Evolutionary conservation across 2,329 filamentous ascomycete species (phyloP).

Genomic region (Calonectria pauciramosa): DNA sequence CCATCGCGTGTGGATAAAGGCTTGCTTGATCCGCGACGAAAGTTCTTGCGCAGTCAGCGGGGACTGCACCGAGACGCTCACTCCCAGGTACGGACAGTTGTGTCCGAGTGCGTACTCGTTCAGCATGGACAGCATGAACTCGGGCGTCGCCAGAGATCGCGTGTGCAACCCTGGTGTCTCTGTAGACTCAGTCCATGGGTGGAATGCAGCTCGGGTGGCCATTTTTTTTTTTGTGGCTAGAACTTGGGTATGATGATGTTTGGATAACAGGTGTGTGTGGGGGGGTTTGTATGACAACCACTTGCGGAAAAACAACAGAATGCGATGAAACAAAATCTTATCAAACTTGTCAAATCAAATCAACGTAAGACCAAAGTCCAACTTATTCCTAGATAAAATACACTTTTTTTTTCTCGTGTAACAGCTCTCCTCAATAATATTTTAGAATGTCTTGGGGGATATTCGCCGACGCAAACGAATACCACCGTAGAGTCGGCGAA

Average conservation of each 20-base stretch:
- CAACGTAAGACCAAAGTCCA: not conserved
- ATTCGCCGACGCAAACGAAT: not conserved
- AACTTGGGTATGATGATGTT: not conserved
- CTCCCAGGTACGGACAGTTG: constrained; percentile 20
- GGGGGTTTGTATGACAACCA: not conserved
- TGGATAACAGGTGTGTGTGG: not conserved
- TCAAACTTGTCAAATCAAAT: not conserved
- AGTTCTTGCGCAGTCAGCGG: not conserved
- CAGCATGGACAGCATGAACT: constrained; percentile 26
- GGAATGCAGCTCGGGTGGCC: constrained; percentile 6
- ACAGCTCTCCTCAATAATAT: not conserved
- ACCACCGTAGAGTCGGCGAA: not conserved
- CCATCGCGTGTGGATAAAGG: constrained; percentile 10
- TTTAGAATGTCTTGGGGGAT: not conserved
- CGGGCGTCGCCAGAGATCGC: constrained; percentile 17
- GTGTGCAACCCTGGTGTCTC: not conserved
- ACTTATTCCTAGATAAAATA: not conserved
- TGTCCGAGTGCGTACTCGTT: constrained; percentile 21
- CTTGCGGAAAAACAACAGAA: not conserved
- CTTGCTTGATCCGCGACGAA: not conserved
- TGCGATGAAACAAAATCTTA: not conserved
- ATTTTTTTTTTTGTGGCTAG: constrained; percentile 5
- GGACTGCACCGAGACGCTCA: not conserved
- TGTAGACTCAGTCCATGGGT: constrained; percentile 19
- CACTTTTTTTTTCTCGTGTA: not conserved